Evolutionary conservation across 306 rosid species (phyloP).

Genomic region (Boehmeria nivea): DNA sequence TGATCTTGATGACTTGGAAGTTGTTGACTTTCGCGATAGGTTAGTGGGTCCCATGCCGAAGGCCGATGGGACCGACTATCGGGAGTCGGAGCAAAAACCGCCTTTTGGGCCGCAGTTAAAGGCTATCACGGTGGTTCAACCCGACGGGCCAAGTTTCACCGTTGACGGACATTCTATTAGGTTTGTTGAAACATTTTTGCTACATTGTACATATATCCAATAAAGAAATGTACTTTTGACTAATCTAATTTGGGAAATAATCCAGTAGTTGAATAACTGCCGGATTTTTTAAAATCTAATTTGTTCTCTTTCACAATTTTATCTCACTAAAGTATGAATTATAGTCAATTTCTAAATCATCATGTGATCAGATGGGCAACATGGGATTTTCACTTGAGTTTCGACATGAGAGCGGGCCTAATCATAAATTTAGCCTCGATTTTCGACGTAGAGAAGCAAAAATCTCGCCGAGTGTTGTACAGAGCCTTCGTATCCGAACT

Average conservation of each 20-base stretch:
- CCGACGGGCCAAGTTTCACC: constrained; percentile 18
- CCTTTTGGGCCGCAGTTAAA: constrained; percentile 21
- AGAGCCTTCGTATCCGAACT: constrained; percentile 51
- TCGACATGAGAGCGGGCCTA: constrained; percentile 41
- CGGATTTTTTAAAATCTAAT: no score
- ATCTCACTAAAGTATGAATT: no score
- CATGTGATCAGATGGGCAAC: constrained; percentile 52
- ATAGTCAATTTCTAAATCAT: background rate
- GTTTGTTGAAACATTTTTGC: background rate
- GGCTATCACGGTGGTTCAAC: constrained; percentile 9
- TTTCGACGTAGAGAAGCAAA: constrained; percentile 34
- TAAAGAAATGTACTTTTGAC: no score
- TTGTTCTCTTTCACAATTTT: no score
- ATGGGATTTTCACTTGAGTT: constrained; percentile 43
- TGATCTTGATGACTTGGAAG: constrained; percentile 21
- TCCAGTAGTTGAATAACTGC: no score
- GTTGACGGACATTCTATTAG: constrained; percentile 14
- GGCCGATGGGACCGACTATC: constrained; percentile 21
- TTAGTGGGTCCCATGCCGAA: constrained; percentile 16
- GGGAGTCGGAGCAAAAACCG: constrained; percentile 22
- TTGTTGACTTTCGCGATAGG: constrained; percentile 19
- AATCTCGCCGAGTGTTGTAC: constrained; percentile 38
- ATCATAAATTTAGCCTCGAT: constrained; percentile 53
- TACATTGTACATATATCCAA: no score
- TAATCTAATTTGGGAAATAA: no score